These are phyloP conservation scores for Cladosporium halotolerans DNA, from an alignment of 2,329 filamentous ascomycete species.

Conservation along the genomic window DNA sequence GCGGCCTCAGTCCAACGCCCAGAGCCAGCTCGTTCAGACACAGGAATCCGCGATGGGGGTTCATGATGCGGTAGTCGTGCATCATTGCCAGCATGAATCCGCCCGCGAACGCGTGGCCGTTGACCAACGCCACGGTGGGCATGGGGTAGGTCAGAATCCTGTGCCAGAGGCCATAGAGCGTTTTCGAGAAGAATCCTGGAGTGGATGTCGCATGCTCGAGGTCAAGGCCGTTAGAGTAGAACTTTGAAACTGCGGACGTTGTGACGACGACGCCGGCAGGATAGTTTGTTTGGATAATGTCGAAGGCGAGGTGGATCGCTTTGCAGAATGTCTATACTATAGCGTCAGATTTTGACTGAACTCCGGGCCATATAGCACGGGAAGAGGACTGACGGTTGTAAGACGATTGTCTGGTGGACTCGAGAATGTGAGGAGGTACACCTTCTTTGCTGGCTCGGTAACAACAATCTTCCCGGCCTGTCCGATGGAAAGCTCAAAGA, in stretches of 20 bases:
- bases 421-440: slow-evolving; percentile 68
- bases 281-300: slow-evolving; percentile 64
- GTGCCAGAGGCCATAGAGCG: slow-evolving; percentile 59
- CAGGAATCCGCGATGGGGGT: slow-evolving; percentile 61
- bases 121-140: slow-evolving; percentile 73
- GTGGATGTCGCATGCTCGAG: slow-evolving; percentile 58
- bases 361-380: not conserved
- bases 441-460: slow-evolving; percentile 52
- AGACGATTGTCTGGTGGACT: slow-evolving; percentile 72
- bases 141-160: slow-evolving; percentile 67
- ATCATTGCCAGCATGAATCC: slow-evolving; percentile 77
- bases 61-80: slow-evolving; percentile 77
- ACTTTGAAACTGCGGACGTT: slow-evolving; percentile 68
- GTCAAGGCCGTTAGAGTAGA: slow-evolving; percentile 80
- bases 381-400: slow-evolving; percentile 42
- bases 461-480: slow-evolving; percentile 48
- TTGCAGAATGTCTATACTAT: slow-evolving; percentile 51
- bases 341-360: not conserved
- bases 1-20: slow-evolving; percentile 64
- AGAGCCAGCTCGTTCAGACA: slow-evolving; percentile 80
- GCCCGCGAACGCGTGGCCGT: slow-evolving; percentile 75
- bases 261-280: slow-evolving; percentile 70
- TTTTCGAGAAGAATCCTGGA: slow-evolving; percentile 53
- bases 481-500: slow-evolving; percentile 28
- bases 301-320: slow-evolving; percentile 63